A percentile compares a stretch with the other conserved stretches of the same genome.
Conservation (phyloP, 164 flowering plant genomes). For the Saururus chinensis region DNA sequence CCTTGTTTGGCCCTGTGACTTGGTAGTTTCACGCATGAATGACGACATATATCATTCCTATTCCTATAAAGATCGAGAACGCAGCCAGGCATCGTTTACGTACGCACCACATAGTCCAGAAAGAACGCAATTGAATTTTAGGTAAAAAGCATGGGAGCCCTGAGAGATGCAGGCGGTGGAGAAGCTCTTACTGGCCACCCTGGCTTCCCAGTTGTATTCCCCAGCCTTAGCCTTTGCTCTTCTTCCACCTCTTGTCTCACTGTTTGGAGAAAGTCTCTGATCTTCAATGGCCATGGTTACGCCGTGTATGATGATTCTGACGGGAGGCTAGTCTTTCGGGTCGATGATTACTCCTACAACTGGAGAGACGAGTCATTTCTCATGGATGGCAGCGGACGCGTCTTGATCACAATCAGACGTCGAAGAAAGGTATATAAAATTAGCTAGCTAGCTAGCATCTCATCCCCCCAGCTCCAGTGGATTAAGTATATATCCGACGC, state of each 20-base stretch:
- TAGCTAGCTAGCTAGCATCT: neutral
- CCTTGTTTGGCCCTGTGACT: no score
- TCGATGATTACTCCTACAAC: conserved; percentile 12
- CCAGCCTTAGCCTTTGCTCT: conserved; percentile 5
- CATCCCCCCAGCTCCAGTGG: no score
- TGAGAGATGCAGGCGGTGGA: neutral
- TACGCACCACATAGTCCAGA: no score
- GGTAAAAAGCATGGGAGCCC: neutral
- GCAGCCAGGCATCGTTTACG: no score
- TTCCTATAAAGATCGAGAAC: no score
- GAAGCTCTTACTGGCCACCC: no score
- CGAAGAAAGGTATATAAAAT: conserved; percentile 6
- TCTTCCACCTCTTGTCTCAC: conserved; percentile 11
- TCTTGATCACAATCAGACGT: conserved; percentile 13
- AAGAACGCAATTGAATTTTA: no score
- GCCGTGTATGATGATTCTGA: conserved; percentile 12
- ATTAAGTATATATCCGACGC: neutral
- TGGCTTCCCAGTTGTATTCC: no score
- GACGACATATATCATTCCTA: no score
- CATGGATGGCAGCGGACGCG: conserved; percentile 14
- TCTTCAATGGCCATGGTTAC: conserved; percentile 18
- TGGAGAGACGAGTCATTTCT: conserved; percentile 11
- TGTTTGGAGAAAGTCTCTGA: conserved; percentile 16
- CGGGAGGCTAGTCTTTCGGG: conserved; percentile 13
- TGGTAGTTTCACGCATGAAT: no score